A percentile compares a stretch with the other conserved stretches of the same genome.
Conservation (phyloP, 345 rosid species). For the Erodium maritimum region DNA sequence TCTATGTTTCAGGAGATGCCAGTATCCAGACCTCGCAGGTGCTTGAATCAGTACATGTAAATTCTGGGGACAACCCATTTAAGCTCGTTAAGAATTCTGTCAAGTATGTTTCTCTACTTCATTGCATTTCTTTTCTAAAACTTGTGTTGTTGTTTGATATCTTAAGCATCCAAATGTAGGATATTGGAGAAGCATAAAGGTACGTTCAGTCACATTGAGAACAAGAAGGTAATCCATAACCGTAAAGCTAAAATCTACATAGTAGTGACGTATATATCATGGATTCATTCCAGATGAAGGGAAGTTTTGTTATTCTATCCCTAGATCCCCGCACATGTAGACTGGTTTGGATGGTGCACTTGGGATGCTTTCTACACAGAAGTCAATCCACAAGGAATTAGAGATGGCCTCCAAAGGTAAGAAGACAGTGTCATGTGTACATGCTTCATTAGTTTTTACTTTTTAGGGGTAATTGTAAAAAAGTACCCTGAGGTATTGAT, state of each 20-base stretch:
- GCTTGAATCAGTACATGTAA: constrained; percentile 38
- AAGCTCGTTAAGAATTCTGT: constrained; percentile 42
- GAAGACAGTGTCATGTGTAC: too few species aligned
- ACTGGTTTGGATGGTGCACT: constrained; percentile 69
- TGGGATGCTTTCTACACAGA: constrained; percentile 63
- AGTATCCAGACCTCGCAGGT: constrained; percentile 25
- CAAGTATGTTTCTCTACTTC: constrained; percentile 25
- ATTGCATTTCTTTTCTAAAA: too few species aligned
- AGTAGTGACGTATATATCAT: background rate
- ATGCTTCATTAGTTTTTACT: too few species aligned
- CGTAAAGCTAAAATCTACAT: background rate
- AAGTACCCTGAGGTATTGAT: too few species aligned
- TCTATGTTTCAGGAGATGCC: constrained; percentile 33
- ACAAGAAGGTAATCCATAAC: constrained; percentile 31
- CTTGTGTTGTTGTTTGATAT: too few species aligned
- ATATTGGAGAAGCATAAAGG: constrained; percentile 43
- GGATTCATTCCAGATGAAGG: constrained; percentile 1
- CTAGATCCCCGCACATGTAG: constrained; percentile 46
- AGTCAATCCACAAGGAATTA: constrained; percentile 38
- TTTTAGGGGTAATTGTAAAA: too few species aligned
- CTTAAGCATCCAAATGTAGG: too few species aligned
- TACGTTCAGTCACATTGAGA: constrained; percentile 41
- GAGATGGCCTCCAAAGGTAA: constrained; percentile 52
- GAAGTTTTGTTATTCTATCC: too few species aligned
- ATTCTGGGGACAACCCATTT: constrained; percentile 46